Evolutionary conservation across 1,284 basidiomycete species (phyloP).

Genomic region (Irpex lacteus): DNA sequence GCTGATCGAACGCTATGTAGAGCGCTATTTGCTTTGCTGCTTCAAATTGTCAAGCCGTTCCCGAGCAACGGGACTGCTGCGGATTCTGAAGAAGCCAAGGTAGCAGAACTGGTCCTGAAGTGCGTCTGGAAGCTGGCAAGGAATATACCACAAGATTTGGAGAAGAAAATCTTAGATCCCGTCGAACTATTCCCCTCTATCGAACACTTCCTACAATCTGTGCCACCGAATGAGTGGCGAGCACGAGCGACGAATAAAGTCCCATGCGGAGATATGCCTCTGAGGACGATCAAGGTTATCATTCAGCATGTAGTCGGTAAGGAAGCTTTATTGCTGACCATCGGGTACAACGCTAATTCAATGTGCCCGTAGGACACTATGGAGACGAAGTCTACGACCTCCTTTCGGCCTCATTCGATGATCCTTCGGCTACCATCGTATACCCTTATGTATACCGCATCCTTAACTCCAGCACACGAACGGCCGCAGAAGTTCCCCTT

Average conservation of each 20-base stretch:
- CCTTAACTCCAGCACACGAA: constrained; percentile 63
- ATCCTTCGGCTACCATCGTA: constrained; percentile 80
- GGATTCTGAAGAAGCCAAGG: constrained; percentile 82
- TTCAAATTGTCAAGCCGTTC: constrained; percentile 88
- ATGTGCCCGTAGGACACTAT: constrained; percentile 57
- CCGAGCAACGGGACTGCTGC: constrained; percentile 62
- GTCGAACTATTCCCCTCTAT: constrained; percentile 91
- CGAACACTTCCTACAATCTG: constrained; percentile 90
- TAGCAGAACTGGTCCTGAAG: constrained; percentile 95
- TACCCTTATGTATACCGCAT: constrained; percentile 87
- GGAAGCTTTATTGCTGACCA: constrained; percentile 24
- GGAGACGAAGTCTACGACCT: constrained; percentile 80
- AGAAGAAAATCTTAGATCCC: constrained; percentile 78
- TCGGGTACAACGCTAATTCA: background rate
- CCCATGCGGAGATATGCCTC: constrained; percentile 94
- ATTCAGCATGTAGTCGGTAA: constrained; percentile 92
- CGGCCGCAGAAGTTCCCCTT: constrained; percentile 34
- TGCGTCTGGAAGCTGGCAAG: constrained; percentile 98
- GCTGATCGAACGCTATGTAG: constrained; percentile 30
- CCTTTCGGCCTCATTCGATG: constrained; percentile 74
- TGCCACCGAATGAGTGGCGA: constrained; percentile 96
- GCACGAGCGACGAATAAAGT: constrained; percentile 86
- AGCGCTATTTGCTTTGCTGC: constrained; percentile 79
- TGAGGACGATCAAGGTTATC: constrained; percentile 96
- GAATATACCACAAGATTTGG: constrained; percentile 89